Evolutionary conservation across 257 asterid species (phyloP).

Genomic region (Marsdenia floribunda): DNA sequence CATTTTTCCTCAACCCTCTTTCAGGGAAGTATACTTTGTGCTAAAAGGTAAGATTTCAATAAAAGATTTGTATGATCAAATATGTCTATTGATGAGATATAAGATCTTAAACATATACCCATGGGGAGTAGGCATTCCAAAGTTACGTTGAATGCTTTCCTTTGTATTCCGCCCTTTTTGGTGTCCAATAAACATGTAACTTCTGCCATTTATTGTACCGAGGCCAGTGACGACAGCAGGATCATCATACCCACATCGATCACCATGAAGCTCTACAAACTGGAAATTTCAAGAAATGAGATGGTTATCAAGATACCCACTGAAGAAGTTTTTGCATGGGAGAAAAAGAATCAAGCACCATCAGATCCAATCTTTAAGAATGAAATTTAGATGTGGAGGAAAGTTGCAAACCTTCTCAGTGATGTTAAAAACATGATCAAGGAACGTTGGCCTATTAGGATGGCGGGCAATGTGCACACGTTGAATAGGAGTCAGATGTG

Average conservation of each 20-base stretch:
- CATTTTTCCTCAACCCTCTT: neutral
- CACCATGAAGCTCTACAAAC: conserved; percentile 97
- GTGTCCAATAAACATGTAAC: conserved; percentile 91
- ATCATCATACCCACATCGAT: conserved; percentile 87
- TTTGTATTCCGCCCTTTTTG: conserved; percentile 89
- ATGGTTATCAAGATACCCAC: neutral
- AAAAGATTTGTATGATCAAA: neutral
- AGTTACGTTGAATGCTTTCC: conserved; percentile 84
- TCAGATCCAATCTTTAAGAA: neutral
- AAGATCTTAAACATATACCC: conserved; percentile 47
- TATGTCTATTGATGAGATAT: neutral
- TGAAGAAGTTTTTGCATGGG: neutral
- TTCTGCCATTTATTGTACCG: conserved; percentile 75
- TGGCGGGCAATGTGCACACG: conserved; percentile 81
- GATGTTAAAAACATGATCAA: conserved; percentile 80
- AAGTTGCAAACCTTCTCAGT: conserved; percentile 63
- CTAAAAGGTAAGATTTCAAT: conserved; percentile 2
- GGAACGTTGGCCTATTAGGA: conserved; percentile 88
- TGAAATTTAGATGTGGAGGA: conserved; percentile 9
- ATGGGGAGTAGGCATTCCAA: conserved; percentile 98
- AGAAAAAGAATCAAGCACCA: conserved; percentile 7
- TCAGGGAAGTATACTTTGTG: neutral
- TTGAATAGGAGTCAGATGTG: conserved; percentile 71
- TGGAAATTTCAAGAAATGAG: conserved; percentile 19
- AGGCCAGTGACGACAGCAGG: conserved; percentile 88